phyloP scores from a whole-genome alignment of 2,329 filamentous ascomycete species.

The Botrytis fabae region DNA sequence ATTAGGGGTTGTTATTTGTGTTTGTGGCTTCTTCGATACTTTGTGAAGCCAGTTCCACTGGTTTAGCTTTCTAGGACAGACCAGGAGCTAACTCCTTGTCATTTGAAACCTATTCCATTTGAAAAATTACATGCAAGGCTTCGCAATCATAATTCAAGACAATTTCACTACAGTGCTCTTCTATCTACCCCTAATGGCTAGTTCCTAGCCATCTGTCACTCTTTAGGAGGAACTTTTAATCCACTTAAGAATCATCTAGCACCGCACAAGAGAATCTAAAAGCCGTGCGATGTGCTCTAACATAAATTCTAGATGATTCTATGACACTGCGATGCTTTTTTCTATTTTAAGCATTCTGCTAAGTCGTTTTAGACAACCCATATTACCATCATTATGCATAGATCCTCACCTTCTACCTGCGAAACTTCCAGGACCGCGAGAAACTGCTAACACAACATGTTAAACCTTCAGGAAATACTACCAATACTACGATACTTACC shows the following conservation, averaged over 20 bases:
- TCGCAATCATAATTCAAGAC: too few species aligned
- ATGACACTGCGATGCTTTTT: background rate
- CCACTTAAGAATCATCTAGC: fast-evolving
- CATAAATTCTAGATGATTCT: background rate
- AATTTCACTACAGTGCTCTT: fast-evolving
- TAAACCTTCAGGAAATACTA: too few species aligned
- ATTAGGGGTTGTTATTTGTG: background rate
- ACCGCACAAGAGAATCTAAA: background rate
- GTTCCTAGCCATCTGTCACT: fast-evolving
- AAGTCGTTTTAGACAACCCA: fast-evolving
- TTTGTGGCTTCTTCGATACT: background rate
- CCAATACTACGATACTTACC: background rate
- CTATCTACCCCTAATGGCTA: background rate
- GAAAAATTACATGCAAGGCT: too few species aligned
- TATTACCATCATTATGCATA: fast-evolving
- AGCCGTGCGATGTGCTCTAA: background rate
- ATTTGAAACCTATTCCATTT: background rate
- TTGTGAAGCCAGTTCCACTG: fast-evolving
- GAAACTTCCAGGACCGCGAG: background rate
- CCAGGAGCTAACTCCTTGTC: background rate
- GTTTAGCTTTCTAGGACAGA: background rate
- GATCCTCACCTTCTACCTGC: background rate
- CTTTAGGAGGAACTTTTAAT: fast-evolving
- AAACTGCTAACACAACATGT: background rate
- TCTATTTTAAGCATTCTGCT: too few species aligned